Base-by-base conservation (phyloP, 768 basidiomycete genomes). In the Fistulinella prunicolor region DNA sequence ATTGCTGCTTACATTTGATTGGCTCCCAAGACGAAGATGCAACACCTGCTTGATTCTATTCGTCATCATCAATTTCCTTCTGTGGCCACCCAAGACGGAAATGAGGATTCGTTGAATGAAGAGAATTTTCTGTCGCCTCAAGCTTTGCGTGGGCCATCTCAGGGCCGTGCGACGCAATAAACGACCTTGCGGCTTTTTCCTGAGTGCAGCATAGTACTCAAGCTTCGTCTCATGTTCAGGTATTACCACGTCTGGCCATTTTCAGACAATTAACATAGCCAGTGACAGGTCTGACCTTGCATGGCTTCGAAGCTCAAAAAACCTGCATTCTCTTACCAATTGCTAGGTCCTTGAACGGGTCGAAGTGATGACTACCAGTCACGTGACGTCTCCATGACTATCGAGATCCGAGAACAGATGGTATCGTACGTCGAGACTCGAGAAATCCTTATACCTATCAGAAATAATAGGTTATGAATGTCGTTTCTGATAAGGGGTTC, bases 1-100 rank as follows among this genome's bases (percentile, higher is more conserved):
- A 42, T 43, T 47, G 38, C 19, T 50, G 30, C 56, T 59, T 41
- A 42, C 44, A 42, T 53, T 23, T 50, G 46, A 55, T 52, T 55
- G 56, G 53, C 34, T 47, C 43, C 43, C 26, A 32, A 35, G 38
- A 14, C 35, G 22, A 34, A 40, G 36, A 12, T 38, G 20, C 41
- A 48, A 41, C 34, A 37, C 6, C 10, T 47, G 30, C 7, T 28
- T 40, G 46, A 22, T 44, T 53, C 45, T 19, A 46, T 51, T 40
- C 47, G 34, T 40, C 44, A 38, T 47, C 32, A 17, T 13, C 22
- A 24, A 39, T 20, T 32, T 23, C 45, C 43, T 38, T 29, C 34
- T 45, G 42, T 10, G 38, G 19, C 24, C 29, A 51, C 12, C 32
- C 23, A 49, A 35, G 40, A 38, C 49, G 38, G 50, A 57, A 49